Evolutionary conservation across 495 filamentous ascomycete genomes (phyloP).

Genomic region (Barbatosphaeria neglecta): DNA sequence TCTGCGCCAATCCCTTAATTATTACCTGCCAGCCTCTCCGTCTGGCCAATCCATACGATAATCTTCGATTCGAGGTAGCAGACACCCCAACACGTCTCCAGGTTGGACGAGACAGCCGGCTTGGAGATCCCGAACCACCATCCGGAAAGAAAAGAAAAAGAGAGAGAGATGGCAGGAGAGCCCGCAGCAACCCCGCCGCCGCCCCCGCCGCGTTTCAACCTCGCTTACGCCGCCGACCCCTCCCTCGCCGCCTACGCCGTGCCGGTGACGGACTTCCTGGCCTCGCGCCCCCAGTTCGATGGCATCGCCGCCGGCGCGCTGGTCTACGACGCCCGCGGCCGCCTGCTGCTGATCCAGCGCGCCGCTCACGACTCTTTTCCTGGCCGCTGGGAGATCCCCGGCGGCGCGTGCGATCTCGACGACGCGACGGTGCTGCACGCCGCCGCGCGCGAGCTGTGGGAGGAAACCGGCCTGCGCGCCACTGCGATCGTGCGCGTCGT

Average conservation of each 20-base stretch:
- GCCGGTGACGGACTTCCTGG: slow-evolving; percentile 10
- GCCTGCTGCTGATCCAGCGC: slow-evolving; percentile 40
- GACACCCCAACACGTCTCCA: no score
- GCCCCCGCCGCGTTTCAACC: slow-evolving; percentile 10
- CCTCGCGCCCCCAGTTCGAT: slow-evolving; percentile 8
- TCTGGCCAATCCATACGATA: no score
- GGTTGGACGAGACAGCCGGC: no score
- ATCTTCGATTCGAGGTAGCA: no score
- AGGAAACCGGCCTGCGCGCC: slow-evolving; percentile 38
- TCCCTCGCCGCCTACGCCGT: slow-evolving; percentile 12
- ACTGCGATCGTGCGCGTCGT: slow-evolving; percentile 25
- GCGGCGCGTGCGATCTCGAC: slow-evolving; percentile 37
- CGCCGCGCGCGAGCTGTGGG: slow-evolving; percentile 40
- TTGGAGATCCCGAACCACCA: no score
- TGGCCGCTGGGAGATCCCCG: slow-evolving; percentile 43
- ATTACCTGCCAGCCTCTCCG: no score
- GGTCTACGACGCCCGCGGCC: slow-evolving; percentile 20
- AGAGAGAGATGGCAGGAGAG: no score
- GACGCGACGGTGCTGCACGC: slow-evolving; percentile 39
- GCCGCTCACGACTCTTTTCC: slow-evolving; percentile 38
- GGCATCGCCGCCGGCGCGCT: slow-evolving; percentile 21
- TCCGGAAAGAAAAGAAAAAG: no score
- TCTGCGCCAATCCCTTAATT: no score
- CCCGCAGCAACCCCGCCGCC: slow-evolving; percentile 1
- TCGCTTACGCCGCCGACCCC: slow-evolving; percentile 13